Evolutionary conservation across 306 rosid genomes (phyloP), one percentile per base, ranked within the genome.

Genomic region (Arachis stenosperma): DNA sequence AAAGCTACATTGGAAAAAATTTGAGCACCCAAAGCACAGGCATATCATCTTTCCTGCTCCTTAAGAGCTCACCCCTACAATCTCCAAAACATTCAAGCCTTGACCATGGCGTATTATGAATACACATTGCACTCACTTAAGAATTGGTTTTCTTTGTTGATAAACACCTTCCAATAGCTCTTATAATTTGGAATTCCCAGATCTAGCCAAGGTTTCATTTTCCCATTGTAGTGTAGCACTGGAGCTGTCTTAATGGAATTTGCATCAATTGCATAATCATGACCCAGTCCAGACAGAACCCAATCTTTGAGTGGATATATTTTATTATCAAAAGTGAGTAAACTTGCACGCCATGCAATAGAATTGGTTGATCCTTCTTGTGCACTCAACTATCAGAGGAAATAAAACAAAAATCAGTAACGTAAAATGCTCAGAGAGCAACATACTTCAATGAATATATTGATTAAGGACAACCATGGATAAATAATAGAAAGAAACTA

Each of bases 201-300:
- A 76, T 94, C 98, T 61, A 93, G 91, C 98, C 98, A 93, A 52
- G 98, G 98, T 77, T 93, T 93, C 96, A 93, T 90, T 74, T 94
- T 85, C 60, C 98, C 98, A 40, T 94, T 94, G 64, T 89, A 94
- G 84, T 94, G 98, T 87, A 94, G 79, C 40, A 90, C 88, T 3
- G 73, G 65, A 69, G 82, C 82, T 52, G 65, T 64, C 69, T 77
- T 84, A 63, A 76, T 48, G 73, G 70, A 64, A 7, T 62, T 78
- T 47, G 77, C 54, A 57, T 67, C 87, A 75, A 85, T 37, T 15
- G 63, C 73, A 68, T 94, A 91, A 85, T 89, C 91, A 73, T 94
- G 81, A 81, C 98, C 98, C 43, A 94, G 75, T 62, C 97, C 97
- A 52, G 89, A 89, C 67, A 83, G 51, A 74, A 85, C 83, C 98